phyloP scores from a whole-genome alignment of 2,329 filamentous ascomycete species.

The Dendrostoma leiphaemia region DNA sequence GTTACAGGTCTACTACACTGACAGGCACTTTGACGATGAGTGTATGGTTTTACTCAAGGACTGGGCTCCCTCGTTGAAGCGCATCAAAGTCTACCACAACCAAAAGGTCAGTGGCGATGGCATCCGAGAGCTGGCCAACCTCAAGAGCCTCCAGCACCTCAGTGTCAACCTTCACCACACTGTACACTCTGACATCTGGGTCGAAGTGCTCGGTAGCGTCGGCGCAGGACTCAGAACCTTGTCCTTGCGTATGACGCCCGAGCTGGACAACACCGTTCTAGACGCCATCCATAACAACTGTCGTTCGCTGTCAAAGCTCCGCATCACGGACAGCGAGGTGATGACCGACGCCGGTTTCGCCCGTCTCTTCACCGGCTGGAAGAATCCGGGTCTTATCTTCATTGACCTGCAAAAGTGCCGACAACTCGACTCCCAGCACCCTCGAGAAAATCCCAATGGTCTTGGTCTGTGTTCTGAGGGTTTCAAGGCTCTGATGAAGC shows the following conservation, averaged over 20 bases:
- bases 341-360: slow-evolving; percentile 75
- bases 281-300: slow-evolving; percentile 70
- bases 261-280: slow-evolving; percentile 68
- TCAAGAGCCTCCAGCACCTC: slow-evolving; percentile 69
- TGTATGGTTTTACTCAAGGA: slow-evolving; percentile 60
- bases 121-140: slow-evolving; percentile 59
- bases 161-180: slow-evolving; percentile 65
- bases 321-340: slow-evolving; percentile 72
- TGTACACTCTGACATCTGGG: slow-evolving; percentile 56
- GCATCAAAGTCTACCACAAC: slow-evolving; percentile 80
- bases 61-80: slow-evolving; percentile 65
- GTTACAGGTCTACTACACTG: slow-evolving; percentile 79
- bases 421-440: slow-evolving; percentile 68
- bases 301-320: slow-evolving; percentile 68
- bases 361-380: slow-evolving; percentile 72
- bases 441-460: slow-evolving; percentile 61
- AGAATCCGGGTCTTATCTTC: slow-evolving; percentile 66
- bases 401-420: slow-evolving; percentile 78
- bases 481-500: slow-evolving; percentile 78
- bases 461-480: slow-evolving; percentile 74
- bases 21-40: slow-evolving; percentile 76
- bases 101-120: slow-evolving; percentile 68
- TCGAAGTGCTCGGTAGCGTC: slow-evolving; percentile 58
- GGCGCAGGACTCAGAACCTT: slow-evolving; percentile 72
- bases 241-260: slow-evolving; percentile 68